Base-by-base conservation (phyloP, 352 stramenopile species). In the Pythium angustatum region DNA sequence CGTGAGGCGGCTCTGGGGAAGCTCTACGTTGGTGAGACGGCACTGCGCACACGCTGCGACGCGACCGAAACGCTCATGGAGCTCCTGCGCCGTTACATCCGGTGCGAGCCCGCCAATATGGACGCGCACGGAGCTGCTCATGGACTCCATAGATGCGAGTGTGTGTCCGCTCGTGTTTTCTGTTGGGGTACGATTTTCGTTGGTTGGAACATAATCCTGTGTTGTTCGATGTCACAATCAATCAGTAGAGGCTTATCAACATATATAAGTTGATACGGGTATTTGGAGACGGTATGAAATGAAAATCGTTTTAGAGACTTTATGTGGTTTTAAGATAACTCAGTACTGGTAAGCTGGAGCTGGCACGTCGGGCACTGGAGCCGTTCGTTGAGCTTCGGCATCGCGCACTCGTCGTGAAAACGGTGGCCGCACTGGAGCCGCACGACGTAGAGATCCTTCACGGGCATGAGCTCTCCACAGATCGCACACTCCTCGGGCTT, bases 401-500 rank as follows among this genome's bases (percentile, higher is more conserved):
- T 62, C 28, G 85, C 72, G 62, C 81, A 89, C 52, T 89, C 79
- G 64, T 92, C 81, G 66, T 92, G 81, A 67, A 90, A 90, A 24
- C 74, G 69, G 41, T 90, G 81, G 28, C 79, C 81, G 36, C 81
- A 92, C n/a, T 22, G 45, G 14, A 92, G 45, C 19, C 65, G 75
- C 62, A 75, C 77, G 38, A 81, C 70, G 44, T 81, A 75, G 24
- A 65, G 15, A 33, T 62, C 44, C 30, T 64, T 64, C 8, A 58
- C 43, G 8, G 63, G 49, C 63, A 69, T 15, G 4, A 36, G 14
- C 5, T 70, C 27, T 11, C 49, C 44, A 22, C 63, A 70, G 19
- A 70, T 49, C 31, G 40, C 21, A 22, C 56, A 70, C 3, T 19
- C 10, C 7, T 62, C 53, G 3, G 43, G 22, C 26, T 31, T 34